Evolutionary conservation across 2,329 filamentous ascomycete genomes (phyloP).

Genomic region (Hypoxylon sp.): DNA sequence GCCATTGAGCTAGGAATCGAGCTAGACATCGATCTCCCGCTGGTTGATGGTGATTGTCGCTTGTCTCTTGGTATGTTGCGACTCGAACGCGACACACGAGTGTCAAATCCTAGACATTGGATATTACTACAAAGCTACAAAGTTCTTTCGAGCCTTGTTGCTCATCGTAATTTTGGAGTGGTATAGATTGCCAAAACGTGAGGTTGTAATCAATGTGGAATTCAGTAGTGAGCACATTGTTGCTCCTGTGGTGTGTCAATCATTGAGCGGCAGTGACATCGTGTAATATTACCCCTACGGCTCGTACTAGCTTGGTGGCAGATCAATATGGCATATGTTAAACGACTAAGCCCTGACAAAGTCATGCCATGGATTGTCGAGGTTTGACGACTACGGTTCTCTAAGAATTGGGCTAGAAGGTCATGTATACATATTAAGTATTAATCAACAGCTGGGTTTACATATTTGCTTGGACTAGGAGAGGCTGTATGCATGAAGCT

Average conservation of each 20-base stretch:
- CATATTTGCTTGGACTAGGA: constrained; percentile 27
- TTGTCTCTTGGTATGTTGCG: constrained; percentile 16
- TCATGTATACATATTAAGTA: neutral
- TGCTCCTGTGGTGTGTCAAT: constrained; percentile 32
- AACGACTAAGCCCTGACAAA: constrained; percentile 7
- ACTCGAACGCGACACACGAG: constrained; percentile 4
- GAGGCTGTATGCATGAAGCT: constrained; percentile 45
- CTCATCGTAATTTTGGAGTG: neutral
- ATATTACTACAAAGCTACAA: constrained; percentile 5
- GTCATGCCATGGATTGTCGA: neutral
- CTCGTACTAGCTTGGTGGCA: constrained; percentile 21
- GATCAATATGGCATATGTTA: constrained; percentile 15
- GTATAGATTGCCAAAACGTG: constrained; percentile 2
- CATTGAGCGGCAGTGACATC: constrained; percentile 26
- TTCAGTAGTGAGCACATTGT: constrained; percentile 30
- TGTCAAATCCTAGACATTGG: constrained; percentile 32
- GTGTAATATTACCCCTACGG: constrained; percentile 35
- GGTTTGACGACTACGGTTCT: neutral
- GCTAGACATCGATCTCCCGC: constrained; percentile 6
- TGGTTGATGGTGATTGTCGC: neutral
- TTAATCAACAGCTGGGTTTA: constrained; percentile 7
- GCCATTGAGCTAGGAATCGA: constrained; percentile 5
- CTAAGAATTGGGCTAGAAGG: constrained; percentile 18
- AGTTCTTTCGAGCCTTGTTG: neutral
- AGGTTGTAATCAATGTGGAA: constrained; percentile 12